Conservation (phyloP, 1,139 yeast species). For the Insectozyma bohioensis region DNA sequence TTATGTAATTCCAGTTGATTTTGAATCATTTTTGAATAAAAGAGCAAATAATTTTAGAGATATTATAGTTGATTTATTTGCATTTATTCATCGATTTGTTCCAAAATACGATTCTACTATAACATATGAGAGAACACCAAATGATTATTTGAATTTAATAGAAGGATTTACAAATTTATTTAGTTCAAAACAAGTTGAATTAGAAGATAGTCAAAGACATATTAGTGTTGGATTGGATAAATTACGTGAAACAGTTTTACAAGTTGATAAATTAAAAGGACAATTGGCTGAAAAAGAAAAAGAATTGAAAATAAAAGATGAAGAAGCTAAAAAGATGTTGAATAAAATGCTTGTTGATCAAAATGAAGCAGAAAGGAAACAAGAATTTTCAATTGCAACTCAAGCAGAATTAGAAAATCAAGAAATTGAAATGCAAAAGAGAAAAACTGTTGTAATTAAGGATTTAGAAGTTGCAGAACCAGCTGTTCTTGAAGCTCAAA, state of each 20-base stretch:
- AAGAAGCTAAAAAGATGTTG: constrained; percentile 70
- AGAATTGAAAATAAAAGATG: constrained; percentile 54
- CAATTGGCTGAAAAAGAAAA: constrained; percentile 55
- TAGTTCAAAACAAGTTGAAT: constrained; percentile 39
- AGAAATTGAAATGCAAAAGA: constrained; percentile 57
- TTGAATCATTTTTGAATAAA: constrained; percentile 14
- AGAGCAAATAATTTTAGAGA: constrained; percentile 35
- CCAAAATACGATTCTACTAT: constrained; percentile 14
- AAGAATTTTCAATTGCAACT: constrained; percentile 79
- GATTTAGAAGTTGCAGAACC: constrained; percentile 83
- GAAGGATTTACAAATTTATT: constrained; percentile 48
- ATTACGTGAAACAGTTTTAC: constrained; percentile 72
- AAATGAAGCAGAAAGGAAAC: constrained; percentile 88
- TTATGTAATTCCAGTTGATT: constrained; percentile 29
- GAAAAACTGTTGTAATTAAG: constrained; percentile 54
- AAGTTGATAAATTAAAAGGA: constrained; percentile 60
- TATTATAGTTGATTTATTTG: constrained; percentile 46
- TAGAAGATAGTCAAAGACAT: constrained; percentile 73
- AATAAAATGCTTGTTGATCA: constrained; percentile 82
- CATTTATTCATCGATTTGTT: constrained; percentile 43
- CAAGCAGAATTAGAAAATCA: constrained; percentile 70
- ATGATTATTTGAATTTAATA: constrained; percentile 55
- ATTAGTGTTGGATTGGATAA: constrained; percentile 73
- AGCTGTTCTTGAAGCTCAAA: constrained; percentile 77
- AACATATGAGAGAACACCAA: constrained; percentile 22